phyloP scores from a whole-genome alignment of 768 basidiomycete genomes.

The Rhodocollybia butyracea region DNA sequence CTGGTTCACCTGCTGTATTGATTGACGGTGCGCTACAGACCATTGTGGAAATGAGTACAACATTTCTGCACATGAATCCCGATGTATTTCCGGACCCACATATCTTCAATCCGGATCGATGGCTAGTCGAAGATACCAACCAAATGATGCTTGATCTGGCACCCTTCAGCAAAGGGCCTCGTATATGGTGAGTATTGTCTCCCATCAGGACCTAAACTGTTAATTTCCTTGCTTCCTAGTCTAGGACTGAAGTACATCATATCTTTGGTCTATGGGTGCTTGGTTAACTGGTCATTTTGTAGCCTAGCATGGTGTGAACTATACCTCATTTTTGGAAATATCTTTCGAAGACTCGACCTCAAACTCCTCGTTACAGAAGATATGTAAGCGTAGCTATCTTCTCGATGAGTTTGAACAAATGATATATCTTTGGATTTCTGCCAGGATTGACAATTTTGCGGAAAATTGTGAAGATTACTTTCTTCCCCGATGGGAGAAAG shows the following conservation, averaged over 20 bases:
- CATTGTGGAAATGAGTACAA: slow-evolving; percentile 36
- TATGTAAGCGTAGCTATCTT: background rate
- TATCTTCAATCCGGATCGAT: slow-evolving; percentile 39
- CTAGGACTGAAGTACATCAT: background rate
- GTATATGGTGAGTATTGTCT: background rate
- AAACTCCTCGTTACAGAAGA: slow-evolving; percentile 1
- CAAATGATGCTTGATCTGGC: slow-evolving; percentile 35
- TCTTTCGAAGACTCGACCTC: slow-evolving; percentile 5
- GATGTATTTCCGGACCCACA: slow-evolving; percentile 38
- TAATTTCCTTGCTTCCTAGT: background rate
- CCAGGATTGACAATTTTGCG: background rate
- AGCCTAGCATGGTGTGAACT: slow-evolving; percentile 12
- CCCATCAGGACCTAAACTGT: too few species aligned
- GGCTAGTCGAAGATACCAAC: slow-evolving; percentile 30
- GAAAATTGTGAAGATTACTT: background rate
- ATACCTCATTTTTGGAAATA: slow-evolving; percentile 9
- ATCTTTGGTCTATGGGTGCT: background rate
- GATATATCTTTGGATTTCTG: background rate
- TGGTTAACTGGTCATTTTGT: background rate
- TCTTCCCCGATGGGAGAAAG: slow-evolving; percentile 2
- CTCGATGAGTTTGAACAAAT: background rate
- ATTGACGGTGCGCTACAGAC: slow-evolving; percentile 25
- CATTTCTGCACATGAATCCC: slow-evolving; percentile 35
- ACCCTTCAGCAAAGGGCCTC: slow-evolving; percentile 25
- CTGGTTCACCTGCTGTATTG: background rate